Evolutionary conservation across 2,329 filamentous ascomycete species (phyloP).

Genomic region (Elsinoe batatas): DNA sequence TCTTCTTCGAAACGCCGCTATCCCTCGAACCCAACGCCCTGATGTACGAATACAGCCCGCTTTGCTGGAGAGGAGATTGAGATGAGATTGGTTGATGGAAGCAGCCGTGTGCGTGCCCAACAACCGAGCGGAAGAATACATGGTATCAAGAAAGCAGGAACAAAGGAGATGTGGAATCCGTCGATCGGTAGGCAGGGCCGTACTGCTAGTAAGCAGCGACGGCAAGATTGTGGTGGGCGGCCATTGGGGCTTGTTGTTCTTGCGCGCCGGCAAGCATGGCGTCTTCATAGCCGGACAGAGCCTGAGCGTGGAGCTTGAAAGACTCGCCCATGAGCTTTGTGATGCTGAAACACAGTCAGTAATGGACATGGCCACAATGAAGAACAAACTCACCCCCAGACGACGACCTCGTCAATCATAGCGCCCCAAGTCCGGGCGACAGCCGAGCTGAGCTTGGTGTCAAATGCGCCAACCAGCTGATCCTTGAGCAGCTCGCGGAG

Average conservation of each 20-base stretch:
- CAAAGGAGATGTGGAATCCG: conserved; percentile 6
- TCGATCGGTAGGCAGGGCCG: not conserved
- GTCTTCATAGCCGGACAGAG: conserved; percentile 88
- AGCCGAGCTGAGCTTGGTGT: conserved; percentile 81
- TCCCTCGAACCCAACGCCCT: not conserved
- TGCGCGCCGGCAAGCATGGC: conserved; percentile 45
- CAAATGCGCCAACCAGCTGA: conserved; percentile 73
- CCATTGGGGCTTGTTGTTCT: conserved; percentile 31
- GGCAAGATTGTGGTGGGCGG: conserved; percentile 31
- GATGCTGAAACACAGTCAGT: conserved; percentile 53
- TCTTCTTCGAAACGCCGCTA: not conserved
- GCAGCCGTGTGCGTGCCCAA: not conserved
- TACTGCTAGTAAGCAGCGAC: conserved; percentile 17
- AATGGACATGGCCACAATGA: not conserved
- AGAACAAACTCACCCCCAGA: conserved; percentile 81
- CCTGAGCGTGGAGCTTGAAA: conserved; percentile 93
- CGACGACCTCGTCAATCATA: conserved; percentile 96
- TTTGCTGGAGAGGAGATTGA: conserved; percentile 7
- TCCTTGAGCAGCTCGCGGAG: conserved; percentile 83
- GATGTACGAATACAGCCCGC: conserved; percentile 7
- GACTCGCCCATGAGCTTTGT: conserved; percentile 96
- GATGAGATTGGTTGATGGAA: not conserved
- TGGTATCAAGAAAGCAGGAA: conserved; percentile 12
- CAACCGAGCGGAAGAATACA: conserved; percentile 5
- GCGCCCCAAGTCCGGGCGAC: conserved; percentile 93